Evolutionary conservation across 2,329 filamentous ascomycete genomes (phyloP), one percentile per base, ranked within the genome.

Genomic region (Aspergillus sclerotialis): DNA sequence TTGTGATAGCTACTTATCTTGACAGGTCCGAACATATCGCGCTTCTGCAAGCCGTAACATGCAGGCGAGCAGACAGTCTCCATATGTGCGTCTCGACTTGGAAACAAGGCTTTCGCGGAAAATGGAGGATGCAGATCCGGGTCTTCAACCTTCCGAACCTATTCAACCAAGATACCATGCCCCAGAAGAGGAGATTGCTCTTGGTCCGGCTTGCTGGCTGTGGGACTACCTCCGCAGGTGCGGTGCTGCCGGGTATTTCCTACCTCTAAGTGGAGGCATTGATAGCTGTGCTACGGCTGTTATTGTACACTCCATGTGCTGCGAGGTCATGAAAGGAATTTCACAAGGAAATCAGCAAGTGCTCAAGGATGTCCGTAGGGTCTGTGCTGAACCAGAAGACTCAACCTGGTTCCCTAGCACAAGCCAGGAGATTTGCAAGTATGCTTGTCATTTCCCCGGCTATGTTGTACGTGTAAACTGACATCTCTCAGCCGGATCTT

Each of bases 131-230:
- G 53, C 65, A 12, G 67, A 78, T 25, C 61, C 64, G 4, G 45
- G 61, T 3, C 49, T 74, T 12, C 53, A 54, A 7, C 67, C 73
- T 0, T 70, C 71, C 0, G 52, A 58, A 10, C 47, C 64, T 0
- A 64, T 70, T 4, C 43, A 68, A 26, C 63, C 75, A 2, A 63
- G 64, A n/a, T 75, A 76, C 39, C 75, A 82, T 47, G 58, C 63
- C 0, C 77, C 78, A 0, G 79, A 82, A 47, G 78, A 84, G 48
- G 79, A 82, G 50, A 83, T 85, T 38, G 75, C 76, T 2, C 58
- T 79, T 1, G 76, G 76, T 0, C 72, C 77, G 2, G 80, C 76
- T 4, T 78, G 74, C 46, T 86, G 75, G 68, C 58, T 85, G 2
- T 85, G 61, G 61, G 59, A 65, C 31, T 65, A 65, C 24, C 56